Evolutionary conservation across 495 filamentous ascomycete genomes (phyloP).

Genomic region (Penicillium daleae): DNA sequence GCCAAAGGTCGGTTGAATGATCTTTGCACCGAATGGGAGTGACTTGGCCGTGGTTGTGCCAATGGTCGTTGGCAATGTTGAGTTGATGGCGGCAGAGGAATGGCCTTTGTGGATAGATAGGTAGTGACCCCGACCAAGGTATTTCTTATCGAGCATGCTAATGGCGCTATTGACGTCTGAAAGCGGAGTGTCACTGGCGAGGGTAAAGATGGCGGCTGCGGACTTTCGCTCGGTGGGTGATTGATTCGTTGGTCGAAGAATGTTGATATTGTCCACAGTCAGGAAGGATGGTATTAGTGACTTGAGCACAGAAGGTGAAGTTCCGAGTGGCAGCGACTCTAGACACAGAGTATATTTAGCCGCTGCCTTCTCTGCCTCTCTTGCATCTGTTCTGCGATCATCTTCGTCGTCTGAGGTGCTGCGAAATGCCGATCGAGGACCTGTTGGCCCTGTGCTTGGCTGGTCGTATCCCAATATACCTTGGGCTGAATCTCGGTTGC

Average conservation of each 20-base stretch:
- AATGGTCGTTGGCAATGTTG: conserved; percentile 53
- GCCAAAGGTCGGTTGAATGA: conserved; percentile 52
- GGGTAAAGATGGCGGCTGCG: conserved; percentile 78
- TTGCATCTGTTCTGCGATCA: conserved; percentile 47
- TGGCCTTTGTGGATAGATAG: conserved; percentile 80
- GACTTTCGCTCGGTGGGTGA: conserved; percentile 71
- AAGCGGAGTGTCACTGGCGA: conserved; percentile 81
- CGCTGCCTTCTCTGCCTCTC: conserved; percentile 70
- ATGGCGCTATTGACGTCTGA: conserved; percentile 84
- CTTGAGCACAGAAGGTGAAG: conserved; percentile 74
- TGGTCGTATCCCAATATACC: conserved; percentile 63
- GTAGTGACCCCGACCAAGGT: conserved; percentile 87
- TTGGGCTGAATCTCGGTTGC: conserved; percentile 44
- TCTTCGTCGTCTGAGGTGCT: conserved; percentile 54
- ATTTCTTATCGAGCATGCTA: conserved; percentile 77
- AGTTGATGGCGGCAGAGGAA: conserved; percentile 74
- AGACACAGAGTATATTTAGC: conserved; percentile 90
- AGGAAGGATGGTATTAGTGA: conserved; percentile 68
- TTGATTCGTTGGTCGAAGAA: conserved; percentile 66
- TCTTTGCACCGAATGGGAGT: conserved; percentile 84
- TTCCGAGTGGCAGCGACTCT: conserved; percentile 61
- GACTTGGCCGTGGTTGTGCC: conserved; percentile 56
- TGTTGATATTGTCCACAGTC: conserved; percentile 75
- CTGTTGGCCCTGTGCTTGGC: conserved; percentile 38
- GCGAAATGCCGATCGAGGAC: conserved; percentile 52